Conservation (phyloP, 345 rosid species). For the Gossypioides kirkii region DNA sequence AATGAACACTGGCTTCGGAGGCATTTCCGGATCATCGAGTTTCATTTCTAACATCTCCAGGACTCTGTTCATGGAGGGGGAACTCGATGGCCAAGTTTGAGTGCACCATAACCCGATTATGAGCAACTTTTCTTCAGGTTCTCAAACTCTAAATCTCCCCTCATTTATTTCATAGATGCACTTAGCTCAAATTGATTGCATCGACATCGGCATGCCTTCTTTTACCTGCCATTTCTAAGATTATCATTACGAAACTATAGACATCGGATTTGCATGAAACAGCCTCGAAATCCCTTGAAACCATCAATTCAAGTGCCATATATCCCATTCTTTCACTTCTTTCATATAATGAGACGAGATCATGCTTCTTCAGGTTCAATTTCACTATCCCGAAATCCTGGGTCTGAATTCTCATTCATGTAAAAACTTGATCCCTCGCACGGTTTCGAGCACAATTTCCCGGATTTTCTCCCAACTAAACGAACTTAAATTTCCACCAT, state of each 20-base stretch:
- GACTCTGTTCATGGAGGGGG: constrained; percentile 32
- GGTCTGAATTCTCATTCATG: constrained; percentile 8
- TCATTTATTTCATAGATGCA: constrained; percentile 9
- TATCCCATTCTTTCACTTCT: background rate
- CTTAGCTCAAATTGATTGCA: background rate
- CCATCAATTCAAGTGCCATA: constrained; percentile 7
- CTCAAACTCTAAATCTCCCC: constrained; percentile 9
- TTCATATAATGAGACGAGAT: background rate
- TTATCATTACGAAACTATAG: constrained; percentile 5
- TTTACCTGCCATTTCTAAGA: constrained; percentile 7
- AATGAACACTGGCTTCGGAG: constrained; percentile 25
- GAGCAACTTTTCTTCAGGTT: constrained; percentile 12
- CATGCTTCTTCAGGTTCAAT: background rate
- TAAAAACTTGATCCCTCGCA: background rate
- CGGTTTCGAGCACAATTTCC: background rate
- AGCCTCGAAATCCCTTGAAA: background rate
- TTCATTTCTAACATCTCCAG: constrained; percentile 31
- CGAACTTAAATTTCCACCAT: background rate
- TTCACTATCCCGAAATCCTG: background rate
- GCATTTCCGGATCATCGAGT: constrained; percentile 24
- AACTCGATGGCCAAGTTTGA: constrained; percentile 24
- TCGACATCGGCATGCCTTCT: background rate
- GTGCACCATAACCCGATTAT: constrained; percentile 39
- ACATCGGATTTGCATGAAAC: constrained; percentile 14
- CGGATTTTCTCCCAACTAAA: constrained; percentile 15